These are phyloP conservation scores for Rubroboletus satanas DNA, from an alignment of 768 basidiomycete species.

Conservation along the genomic window DNA sequence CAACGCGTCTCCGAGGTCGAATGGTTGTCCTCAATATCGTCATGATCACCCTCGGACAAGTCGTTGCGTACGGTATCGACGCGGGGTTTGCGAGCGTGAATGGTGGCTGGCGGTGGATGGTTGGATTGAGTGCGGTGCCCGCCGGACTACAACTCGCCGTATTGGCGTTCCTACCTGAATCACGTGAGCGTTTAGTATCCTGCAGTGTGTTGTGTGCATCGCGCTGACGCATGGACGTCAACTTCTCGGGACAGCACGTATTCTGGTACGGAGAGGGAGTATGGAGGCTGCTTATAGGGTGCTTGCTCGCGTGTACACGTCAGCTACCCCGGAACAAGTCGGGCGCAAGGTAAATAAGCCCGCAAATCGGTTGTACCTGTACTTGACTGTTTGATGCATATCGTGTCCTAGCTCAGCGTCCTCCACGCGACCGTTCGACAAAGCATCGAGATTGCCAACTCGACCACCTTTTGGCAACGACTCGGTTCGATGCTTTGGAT, in stretches of 20 bases:
- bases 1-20: slow-evolving; percentile 66
- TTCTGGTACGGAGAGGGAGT: slow-evolving; percentile 56
- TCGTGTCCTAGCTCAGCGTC: slow-evolving; percentile 45
- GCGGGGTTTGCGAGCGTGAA: slow-evolving; percentile 57
- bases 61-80: slow-evolving; percentile 72
- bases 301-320: slow-evolving; percentile 65
- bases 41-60: slow-evolving; percentile 77
- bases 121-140: slow-evolving; percentile 69
- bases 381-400: background rate
- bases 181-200: slow-evolving; percentile 46
- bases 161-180: slow-evolving; percentile 70
- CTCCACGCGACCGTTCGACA: slow-evolving; percentile 57
- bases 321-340: slow-evolving; percentile 59
- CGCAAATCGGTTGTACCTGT: background rate
- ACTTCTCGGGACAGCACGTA: slow-evolving; percentile 42
- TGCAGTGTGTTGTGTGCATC: background rate
- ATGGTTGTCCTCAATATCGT: slow-evolving; percentile 84
- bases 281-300: slow-evolving; percentile 48
- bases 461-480: slow-evolving; percentile 58
- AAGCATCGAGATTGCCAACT: slow-evolving; percentile 58
- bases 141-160: slow-evolving; percentile 59
- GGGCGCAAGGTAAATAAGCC: slow-evolving; percentile 50
- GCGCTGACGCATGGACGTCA: background rate
- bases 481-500: slow-evolving; percentile 50
- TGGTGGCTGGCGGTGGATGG: slow-evolving; percentile 82